These are phyloP conservation scores for Phytophthora constricta DNA, from an alignment of 352 stramenopile genomes.

Conservation along the genomic window DNA sequence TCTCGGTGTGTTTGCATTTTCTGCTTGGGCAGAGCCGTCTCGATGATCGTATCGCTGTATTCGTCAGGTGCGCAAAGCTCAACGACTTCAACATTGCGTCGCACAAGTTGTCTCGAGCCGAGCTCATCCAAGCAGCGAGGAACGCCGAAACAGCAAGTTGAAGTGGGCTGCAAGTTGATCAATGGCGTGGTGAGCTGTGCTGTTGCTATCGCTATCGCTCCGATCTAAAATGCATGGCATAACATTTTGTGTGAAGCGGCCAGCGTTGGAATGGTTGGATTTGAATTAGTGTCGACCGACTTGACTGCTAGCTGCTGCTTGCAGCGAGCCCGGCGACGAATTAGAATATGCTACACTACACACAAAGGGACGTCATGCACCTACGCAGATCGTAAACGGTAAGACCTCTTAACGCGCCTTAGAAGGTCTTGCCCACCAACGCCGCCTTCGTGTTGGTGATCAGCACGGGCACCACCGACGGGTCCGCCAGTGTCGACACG, in stretches of 20 bases:
- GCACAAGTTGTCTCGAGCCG: neutral
- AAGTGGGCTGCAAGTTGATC: neutral
- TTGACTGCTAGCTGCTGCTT: neutral
- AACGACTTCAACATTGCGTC: neutral
- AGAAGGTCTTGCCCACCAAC: slow-evolving; percentile 70
- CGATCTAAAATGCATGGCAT: neutral
- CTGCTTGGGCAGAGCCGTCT: too few relatives aligned
- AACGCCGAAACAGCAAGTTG: neutral
- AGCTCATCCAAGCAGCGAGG: neutral
- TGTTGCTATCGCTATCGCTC: too few relatives aligned
- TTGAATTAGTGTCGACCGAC: neutral
- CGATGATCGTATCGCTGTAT: neutral
- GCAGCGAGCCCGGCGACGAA: neutral
- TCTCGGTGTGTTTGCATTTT: too few relatives aligned
- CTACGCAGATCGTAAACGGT: slow-evolving; percentile 21
- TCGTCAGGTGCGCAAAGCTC: neutral
- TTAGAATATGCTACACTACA: slow-evolving; percentile 25
- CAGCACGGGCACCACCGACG: slow-evolving; percentile 93
- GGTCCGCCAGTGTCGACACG: slow-evolving; percentile 96
- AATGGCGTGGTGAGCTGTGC: too few relatives aligned
- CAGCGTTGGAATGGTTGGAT: too few relatives aligned
- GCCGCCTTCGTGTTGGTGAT: slow-evolving; percentile 90
- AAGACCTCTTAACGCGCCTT: slow-evolving; percentile 6
- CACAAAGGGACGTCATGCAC: slow-evolving; percentile 18
- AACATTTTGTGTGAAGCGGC: neutral